Percentiles rank a stretch among this genome's conserved stretches.
Conservation (phyloP, 2,329 filamentous ascomycete species). For the Hypoxylon sp. region DNA sequence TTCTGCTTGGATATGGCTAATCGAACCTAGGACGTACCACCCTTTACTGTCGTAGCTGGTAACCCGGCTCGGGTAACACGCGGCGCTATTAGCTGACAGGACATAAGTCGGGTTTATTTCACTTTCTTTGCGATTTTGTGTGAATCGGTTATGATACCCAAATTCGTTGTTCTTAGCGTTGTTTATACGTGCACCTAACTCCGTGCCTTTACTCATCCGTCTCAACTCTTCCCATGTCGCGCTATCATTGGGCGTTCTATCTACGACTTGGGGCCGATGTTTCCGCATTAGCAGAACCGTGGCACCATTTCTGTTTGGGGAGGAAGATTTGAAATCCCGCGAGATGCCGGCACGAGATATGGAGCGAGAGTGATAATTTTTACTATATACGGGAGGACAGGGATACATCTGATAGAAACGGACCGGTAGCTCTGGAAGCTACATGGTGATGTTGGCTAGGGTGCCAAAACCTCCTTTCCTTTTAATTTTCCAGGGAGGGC, state of each 20-base stretch:
- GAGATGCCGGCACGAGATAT: neutral
- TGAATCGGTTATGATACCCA: conserved; percentile 31
- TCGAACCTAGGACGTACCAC: conserved; percentile 70
- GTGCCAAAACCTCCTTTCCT: conserved; percentile 5
- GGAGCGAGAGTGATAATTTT: conserved; percentile 3
- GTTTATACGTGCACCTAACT: neutral
- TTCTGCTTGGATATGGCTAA: conserved; percentile 41
- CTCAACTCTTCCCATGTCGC: neutral
- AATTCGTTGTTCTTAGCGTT: conserved; percentile 6
- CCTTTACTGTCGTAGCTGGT: conserved; percentile 77
- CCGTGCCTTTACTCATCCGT: conserved; percentile 1
- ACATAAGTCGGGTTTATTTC: conserved; percentile 17
- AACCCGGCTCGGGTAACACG: conserved; percentile 75
- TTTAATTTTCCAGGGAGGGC: conserved; percentile 1
- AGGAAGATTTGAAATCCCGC: neutral
- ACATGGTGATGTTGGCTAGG: conserved; percentile 3
- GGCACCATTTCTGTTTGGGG: neutral
- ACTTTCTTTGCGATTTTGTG: conserved; percentile 17
- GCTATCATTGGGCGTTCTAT: conserved; percentile 8
- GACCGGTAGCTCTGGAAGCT: conserved; percentile 41
- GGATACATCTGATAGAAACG: conserved; percentile 18
- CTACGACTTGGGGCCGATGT: neutral
- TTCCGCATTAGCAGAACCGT: neutral
- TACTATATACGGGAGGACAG: conserved; percentile 16
- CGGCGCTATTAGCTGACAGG: conserved; percentile 52